phyloP scores from a whole-genome alignment of 768 basidiomycete genomes.

The Jaapia argillacea region DNA sequence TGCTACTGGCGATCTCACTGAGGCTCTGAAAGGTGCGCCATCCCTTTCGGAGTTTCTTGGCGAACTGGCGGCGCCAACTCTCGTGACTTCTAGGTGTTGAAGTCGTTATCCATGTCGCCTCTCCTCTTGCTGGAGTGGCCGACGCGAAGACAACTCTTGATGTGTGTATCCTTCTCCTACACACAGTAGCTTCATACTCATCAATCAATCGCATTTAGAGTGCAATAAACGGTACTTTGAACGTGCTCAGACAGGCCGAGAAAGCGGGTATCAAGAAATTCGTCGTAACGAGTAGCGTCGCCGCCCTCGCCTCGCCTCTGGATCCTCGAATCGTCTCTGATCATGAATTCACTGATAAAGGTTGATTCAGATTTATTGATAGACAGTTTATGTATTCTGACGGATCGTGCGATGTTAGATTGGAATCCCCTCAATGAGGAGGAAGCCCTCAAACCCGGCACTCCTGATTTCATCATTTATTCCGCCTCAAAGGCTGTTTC shows the following conservation, averaged over 20 bases:
- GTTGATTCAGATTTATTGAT: neutral
- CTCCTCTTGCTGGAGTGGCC: neutral
- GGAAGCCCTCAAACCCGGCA: neutral
- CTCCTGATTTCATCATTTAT: constrained; percentile 2
- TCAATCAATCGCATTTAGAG: neutral
- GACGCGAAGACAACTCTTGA: neutral
- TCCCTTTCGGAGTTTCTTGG: no score
- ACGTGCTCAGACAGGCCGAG: neutral
- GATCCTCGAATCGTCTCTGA: neutral
- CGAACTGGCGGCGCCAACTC: no score
- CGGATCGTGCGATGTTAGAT: neutral
- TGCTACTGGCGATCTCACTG: constrained; percentile 8
- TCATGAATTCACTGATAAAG: neutral
- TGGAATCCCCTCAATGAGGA: neutral
- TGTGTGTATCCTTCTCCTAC: neutral
- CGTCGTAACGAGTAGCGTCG: neutral
- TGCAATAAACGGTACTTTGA: neutral
- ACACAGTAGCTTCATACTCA: neutral
- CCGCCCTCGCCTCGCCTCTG: neutral
- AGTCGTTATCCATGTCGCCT: neutral
- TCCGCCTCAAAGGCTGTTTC: constrained; percentile 17
- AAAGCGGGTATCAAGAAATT: neutral
- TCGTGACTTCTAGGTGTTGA: no score
- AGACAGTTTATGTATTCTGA: neutral
- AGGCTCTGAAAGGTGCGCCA: constrained; percentile 10